Base-by-base conservation (phyloP, 805 yeast species). In the Suhomyces tanzawaensis region DNA sequence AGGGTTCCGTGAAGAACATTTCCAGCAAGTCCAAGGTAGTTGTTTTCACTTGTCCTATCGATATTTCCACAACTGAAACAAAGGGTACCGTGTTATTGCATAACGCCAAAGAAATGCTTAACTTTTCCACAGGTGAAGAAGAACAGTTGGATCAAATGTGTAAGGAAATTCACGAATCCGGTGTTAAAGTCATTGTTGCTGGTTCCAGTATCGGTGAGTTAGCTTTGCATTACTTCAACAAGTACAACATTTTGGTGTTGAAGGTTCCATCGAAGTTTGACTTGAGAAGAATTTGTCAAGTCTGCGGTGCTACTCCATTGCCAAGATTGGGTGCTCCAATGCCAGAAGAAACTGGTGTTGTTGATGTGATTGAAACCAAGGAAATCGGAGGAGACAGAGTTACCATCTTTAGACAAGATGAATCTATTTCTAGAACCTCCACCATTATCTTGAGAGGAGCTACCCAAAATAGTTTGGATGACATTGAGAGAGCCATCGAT, bases 301-400 rank as follows among this genome's bases (percentile, higher is more conserved):
- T 93, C 13, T 90, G 96, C 64, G 98, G 98, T 34, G 97, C 97
- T 30, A 85, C 97, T 19, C 97, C 98, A 41, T 74, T 91, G 58
- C 91, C 96, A 36, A 76, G 96, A 62, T 73, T 90, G 41, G 96
- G 96, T 47, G 95, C 96, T 2, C 97, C 97, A 51, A 78, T 86
- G 67, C 91, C 95, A 15, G 96, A 90, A 55, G 97, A 91, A 65
- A 77, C 87, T 72, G 99, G 99, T 39, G 58, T 74, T 29, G 77
- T 93, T 44, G 99, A 91, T 58, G 62, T 82, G 21, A 91, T 93
- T 35, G 95, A 86, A 68, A 84, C 96, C 17, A 79, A 77, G 53
- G 99, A 93, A 70, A 88, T 93, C 58, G 99, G 99, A 48, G 96
- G 97, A 38, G 97, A 93, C 66, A 79, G 96, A 62, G 98, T 93